Evolutionary conservation across 116 monocot species (phyloP).

Genomic region (Zostera marina): DNA sequence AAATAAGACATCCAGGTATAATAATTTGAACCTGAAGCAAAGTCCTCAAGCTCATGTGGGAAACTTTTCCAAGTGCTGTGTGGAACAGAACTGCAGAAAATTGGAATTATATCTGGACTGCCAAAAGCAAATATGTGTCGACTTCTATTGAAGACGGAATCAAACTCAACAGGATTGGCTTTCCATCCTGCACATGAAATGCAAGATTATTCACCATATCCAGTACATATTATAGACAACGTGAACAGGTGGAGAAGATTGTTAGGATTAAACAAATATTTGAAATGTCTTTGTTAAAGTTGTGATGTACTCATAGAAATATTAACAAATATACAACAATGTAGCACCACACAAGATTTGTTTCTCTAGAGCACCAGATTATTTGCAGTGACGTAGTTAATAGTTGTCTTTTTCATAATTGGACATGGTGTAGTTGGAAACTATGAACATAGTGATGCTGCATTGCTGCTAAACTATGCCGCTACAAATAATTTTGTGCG

Average conservation of each 20-base stretch:
- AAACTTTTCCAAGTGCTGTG: slow-evolving; percentile 75
- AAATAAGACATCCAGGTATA: background rate
- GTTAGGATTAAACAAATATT: background rate
- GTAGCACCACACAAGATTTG: no score
- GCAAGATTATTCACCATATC: background rate
- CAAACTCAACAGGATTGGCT: slow-evolving; percentile 92
- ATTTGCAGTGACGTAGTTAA: no score
- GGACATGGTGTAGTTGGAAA: no score
- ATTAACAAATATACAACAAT: no score
- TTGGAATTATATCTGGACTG: slow-evolving; percentile 89
- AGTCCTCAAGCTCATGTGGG: slow-evolving; percentile 79
- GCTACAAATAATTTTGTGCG: no score
- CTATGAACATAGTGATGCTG: no score
- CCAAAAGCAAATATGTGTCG: slow-evolving; percentile 76
- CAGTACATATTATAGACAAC: background rate
- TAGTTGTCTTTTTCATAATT: no score
- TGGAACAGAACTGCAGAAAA: slow-evolving; percentile 53
- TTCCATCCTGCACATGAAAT: slow-evolving; percentile 64
- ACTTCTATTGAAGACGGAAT: slow-evolving; percentile 84
- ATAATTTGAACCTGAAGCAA: slow-evolving; percentile 48
- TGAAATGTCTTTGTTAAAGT: background rate
- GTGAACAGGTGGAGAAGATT: background rate
- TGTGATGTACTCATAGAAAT: background rate
- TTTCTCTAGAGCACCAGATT: no score
- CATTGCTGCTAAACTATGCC: no score